Evolutionary conservation across 2,329 filamentous ascomycete species (phyloP), one percentile per base, ranked within the genome.

Genomic region (Pyrenophora tritici-repentis): DNA sequence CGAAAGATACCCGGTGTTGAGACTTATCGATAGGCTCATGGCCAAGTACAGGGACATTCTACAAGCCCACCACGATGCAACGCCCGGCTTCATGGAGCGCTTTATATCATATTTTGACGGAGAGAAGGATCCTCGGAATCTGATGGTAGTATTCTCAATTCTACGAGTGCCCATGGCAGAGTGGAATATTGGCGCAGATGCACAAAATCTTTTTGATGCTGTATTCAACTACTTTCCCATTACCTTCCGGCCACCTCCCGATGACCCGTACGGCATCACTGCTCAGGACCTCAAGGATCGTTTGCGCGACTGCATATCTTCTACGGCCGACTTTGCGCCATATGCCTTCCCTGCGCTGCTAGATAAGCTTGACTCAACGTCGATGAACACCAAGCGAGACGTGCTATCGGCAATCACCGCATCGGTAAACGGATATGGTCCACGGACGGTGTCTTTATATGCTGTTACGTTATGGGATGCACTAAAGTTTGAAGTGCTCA

Each of bases 181-280:
- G 67, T 88, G 86, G 84, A 81, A 84, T 58, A 82, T 88, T 51
- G 78, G 79, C 3, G 77, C 78, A 33, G 79, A 86, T 67, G 81
- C 81, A 7, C 52, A 73, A 65, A 77, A 80, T 24, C 76, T 88
- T 37, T 88, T 88, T 64, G 86, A 89, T 58, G 80, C 85, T 3
- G 85, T 86, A 14, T 89, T 87, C 71, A 87, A 87, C 62, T 89
- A 89, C 68, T 89, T 88, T 65, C 86, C 86, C 0, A 88, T 89
- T 59, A 88, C 86, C 0, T 89, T 88, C 71, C 81, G 83, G 62
- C 85, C 86, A 9, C 86, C 86, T 1, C 86, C 85, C 9, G 85
- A 87, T 57, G 86, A 88, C 63, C 85, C 85, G 1, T 88, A 87
- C 55, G 83, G 84, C 1, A 87, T 89, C 54, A 88, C 86, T 2